Evolutionary conservation across 106 monocot genomes (phyloP).

Genomic region (Dioscorea dumetorum): DNA sequence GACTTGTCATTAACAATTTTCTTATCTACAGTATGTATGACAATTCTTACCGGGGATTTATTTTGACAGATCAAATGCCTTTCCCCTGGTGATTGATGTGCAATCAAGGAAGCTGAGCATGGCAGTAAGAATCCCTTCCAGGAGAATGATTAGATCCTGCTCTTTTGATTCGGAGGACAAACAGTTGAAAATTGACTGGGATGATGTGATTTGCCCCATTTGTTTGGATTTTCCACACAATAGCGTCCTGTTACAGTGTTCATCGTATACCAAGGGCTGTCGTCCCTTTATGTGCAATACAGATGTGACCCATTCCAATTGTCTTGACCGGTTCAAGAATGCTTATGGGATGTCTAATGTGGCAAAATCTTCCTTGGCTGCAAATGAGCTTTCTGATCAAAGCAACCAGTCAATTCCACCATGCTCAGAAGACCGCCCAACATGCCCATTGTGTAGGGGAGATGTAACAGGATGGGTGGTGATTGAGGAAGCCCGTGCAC

Average conservation of each 20-base stretch:
- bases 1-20: too few species aligned
- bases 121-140: too few species aligned
- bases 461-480: conserved; percentile 57
- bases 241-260: conserved; percentile 53
- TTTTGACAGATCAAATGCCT: not conserved
- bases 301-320: conserved; percentile 57
- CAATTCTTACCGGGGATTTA: too few species aligned
- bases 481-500: conserved; percentile 37
- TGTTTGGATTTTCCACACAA: conserved; percentile 77
- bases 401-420: conserved; percentile 25
- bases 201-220: conserved; percentile 61
- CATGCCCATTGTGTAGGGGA: conserved; percentile 66
- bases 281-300: conserved; percentile 73
- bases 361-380: conserved; percentile 12
- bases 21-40: too few species aligned
- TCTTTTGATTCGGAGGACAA: conserved; percentile 24
- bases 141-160: not conserved
- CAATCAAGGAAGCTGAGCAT: too few species aligned
- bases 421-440: conserved; percentile 18
- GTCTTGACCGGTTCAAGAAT: conserved; percentile 56
- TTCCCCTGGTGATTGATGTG: not conserved
- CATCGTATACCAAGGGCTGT: conserved; percentile 54
- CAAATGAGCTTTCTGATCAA: conserved; percentile 10
- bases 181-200: conserved; percentile 29
- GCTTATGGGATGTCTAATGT: conserved; percentile 34